Evolutionary conservation across 2,329 filamentous ascomycete species (phyloP).

Genomic region (Didymella exigua): DNA sequence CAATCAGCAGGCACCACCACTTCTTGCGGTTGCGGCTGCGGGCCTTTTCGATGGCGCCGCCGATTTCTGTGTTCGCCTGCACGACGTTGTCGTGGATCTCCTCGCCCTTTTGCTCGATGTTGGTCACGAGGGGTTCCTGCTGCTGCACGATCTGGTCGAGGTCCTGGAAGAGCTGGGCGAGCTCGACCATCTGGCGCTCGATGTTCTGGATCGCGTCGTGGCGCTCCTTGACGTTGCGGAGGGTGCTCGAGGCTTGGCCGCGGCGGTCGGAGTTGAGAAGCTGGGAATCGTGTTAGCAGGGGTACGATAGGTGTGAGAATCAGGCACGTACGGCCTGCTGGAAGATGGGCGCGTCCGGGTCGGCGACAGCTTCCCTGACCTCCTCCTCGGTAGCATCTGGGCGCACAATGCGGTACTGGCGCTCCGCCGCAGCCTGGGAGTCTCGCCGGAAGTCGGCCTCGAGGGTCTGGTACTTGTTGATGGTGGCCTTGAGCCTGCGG

Average conservation of each 20-base stretch:
- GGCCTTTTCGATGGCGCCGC: constrained; percentile 80
- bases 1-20: constrained; percentile 90
- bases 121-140: constrained; percentile 78
- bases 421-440: constrained; percentile 80
- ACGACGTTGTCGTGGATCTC: constrained; percentile 83
- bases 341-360: constrained; percentile 80
- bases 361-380: constrained; percentile 76
- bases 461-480: constrained; percentile 79
- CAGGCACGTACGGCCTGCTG: constrained; percentile 67
- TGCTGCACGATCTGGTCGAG: constrained; percentile 84
- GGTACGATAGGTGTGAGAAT: not conserved
- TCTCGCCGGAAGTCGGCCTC: constrained; percentile 82
- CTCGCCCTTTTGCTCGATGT: constrained; percentile 86
- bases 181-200: constrained; percentile 84
- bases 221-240: constrained; percentile 79
- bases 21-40: constrained; percentile 77
- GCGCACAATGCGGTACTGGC: constrained; percentile 88
- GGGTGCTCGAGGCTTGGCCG: constrained; percentile 78
- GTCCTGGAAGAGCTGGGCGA: constrained; percentile 86
- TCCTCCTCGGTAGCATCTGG: constrained; percentile 81
- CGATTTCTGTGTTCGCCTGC: constrained; percentile 84
- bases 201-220: constrained; percentile 91
- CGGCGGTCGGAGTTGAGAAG: constrained; percentile 80
- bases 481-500: constrained; percentile 77
- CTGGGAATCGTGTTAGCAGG: constrained; percentile 41